Evolutionary conservation across 106 monocot species (phyloP).

Genomic region (Posidonia australis): DNA sequence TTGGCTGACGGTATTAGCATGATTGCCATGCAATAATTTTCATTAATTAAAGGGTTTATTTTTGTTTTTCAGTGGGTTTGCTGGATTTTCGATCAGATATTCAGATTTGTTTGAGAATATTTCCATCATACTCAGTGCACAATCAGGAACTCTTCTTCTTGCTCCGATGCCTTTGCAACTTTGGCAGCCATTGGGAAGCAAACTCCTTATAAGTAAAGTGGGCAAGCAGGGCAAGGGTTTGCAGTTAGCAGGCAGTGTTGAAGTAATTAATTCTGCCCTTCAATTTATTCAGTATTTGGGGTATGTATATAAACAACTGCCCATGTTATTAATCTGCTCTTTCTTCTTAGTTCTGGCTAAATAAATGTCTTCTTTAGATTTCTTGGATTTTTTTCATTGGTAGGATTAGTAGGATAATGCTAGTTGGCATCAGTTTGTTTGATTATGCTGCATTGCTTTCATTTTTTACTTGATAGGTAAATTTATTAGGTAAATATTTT

Average conservation of each 20-base stretch:
- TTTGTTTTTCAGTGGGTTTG: constrained; percentile 47
- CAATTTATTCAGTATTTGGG: constrained; percentile 71
- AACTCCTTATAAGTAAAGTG: constrained; percentile 33
- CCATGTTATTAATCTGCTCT: background rate
- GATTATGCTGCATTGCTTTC: too few species aligned
- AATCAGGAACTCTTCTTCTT: constrained; percentile 57
- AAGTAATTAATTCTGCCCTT: constrained; percentile 54
- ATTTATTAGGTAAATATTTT: too few species aligned
- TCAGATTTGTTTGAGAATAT: constrained; percentile 61
- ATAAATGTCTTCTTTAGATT: too few species aligned
- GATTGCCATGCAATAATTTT: too few species aligned
- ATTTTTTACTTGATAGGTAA: too few species aligned
- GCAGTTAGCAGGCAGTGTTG: constrained; percentile 39
- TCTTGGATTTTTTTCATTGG: too few species aligned
- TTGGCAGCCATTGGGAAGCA: constrained; percentile 26
- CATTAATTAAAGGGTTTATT: constrained; percentile 44
- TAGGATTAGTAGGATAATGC: too few species aligned
- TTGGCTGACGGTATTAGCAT: too few species aligned
- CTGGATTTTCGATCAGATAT: constrained; percentile 61
- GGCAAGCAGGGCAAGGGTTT: constrained; percentile 42
- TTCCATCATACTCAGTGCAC: constrained; percentile 51
- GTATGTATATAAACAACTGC: constrained; percentile 22
- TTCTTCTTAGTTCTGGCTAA: background rate
- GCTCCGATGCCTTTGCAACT: constrained; percentile 51
- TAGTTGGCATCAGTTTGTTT: too few species aligned